These are phyloP conservation scores for Alternaria longipes DNA, from an alignment of 2,329 filamentous ascomycete species.

Conservation along the genomic window DNA sequence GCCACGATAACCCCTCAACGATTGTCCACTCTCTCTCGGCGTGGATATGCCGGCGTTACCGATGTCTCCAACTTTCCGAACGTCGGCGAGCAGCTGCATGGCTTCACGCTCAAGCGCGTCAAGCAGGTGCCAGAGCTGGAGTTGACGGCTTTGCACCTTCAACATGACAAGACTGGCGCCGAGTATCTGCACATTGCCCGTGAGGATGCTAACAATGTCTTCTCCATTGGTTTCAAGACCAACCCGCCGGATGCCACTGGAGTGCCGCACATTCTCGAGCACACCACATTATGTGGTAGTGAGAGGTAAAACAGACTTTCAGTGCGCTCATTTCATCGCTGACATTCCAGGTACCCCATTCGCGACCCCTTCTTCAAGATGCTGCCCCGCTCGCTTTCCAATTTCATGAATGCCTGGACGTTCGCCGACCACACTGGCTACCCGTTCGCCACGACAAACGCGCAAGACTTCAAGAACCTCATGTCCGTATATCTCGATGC, in stretches of 20 bases:
- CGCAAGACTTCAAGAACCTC: conserved; percentile 93
- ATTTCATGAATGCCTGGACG: conserved; percentile 99
- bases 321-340: conserved; percentile 1
- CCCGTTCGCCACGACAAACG: conserved; percentile 95
- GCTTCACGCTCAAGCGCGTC: conserved; percentile 87
- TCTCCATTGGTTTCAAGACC: conserved; percentile 98
- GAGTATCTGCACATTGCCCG: conserved; percentile 95
- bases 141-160: conserved; percentile 86
- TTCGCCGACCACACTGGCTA: conserved; percentile 97
- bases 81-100: conserved; percentile 86
- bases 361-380: conserved; percentile 99
- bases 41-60: conserved; percentile 71
- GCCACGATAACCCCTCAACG: conserved; percentile 19
- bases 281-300: conserved; percentile 95
- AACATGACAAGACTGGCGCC: conserved; percentile 94
- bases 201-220: conserved; percentile 98
- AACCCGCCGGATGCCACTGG: conserved; percentile 97
- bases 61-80: conserved; percentile 79
- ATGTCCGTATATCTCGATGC: conserved; percentile 97
- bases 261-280: conserved; percentile 95
- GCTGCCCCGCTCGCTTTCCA: conserved; percentile 96
- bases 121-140: conserved; percentile 96
- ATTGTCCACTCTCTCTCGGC: conserved; percentile 24
- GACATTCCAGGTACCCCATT: conserved; percentile 78
- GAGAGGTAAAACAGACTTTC: conserved; percentile 70